Base-by-base conservation (phyloP, 2,329 filamentous ascomycete genomes). In the Fusarium subglutinans region DNA sequence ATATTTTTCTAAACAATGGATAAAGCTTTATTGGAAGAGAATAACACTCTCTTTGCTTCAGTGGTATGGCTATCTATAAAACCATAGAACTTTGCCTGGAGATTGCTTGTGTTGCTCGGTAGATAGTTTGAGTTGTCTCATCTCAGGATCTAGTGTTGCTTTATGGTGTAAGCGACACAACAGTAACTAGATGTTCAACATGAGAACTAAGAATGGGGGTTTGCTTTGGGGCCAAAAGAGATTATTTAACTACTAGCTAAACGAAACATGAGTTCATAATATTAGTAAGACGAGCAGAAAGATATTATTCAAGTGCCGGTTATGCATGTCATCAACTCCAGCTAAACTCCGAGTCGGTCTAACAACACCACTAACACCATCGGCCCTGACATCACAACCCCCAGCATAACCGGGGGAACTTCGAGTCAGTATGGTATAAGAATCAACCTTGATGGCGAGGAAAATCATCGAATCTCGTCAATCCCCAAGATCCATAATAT, bases 391-490 rank as follows among this genome's bases (percentile, higher is more conserved):
- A 54, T 55, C 43, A 45, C 48, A 44, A 56, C 43, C 22, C n/a
- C 37, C n/a, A 18, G 22, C 44, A 14, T 51, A 45, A 28, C 5
- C 22, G 14, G 35, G 35, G 28, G 24, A 38, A 64, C 33, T 12
- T 48, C 6, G 22, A 12, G 22, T 22, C 24, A 45, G 38, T 30
- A 69, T 61, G 51, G 41, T 53, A 22, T 38, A 22, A 67, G 26
- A 47, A 24, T 41, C 43, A 64, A 64, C 57, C 57, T 56, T 56
- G 43, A 69, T 56, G 65, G 57, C 56, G 65, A 64, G 48, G 17
- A 45, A 72, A 30, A 54, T 35, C n/a, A 20, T 28, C 28, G 38
- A 22, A 51, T 40, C 24, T 51, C 35, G 37, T 55, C 48, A 67
- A 60, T 35, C 14, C n/a, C 26, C 15, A 40, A 53, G 59, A 44